Percentiles rank a stretch among this genome's conserved stretches.
phyloP scores from a whole-genome alignment of 2,329 filamentous ascomycete genomes.

The Metarhizium humberi region DNA sequence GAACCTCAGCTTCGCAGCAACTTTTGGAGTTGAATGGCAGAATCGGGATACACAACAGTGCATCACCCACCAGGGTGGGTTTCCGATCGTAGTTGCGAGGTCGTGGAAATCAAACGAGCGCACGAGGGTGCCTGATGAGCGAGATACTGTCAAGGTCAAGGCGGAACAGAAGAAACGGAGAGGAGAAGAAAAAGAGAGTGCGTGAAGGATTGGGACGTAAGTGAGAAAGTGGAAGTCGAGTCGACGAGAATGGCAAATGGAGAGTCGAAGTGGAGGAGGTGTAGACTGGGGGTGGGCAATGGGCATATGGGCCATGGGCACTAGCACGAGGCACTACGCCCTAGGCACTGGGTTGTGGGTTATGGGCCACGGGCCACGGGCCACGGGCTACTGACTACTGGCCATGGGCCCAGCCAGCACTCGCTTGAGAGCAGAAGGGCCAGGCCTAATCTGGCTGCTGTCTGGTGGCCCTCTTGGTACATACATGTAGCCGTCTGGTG shows the following conservation, averaged over 20 bases:
- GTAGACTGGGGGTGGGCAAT: too few relatives aligned
- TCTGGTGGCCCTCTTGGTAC: too few relatives aligned
- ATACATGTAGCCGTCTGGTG: too few relatives aligned
- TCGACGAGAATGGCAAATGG: background rate
- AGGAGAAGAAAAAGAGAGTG: background rate
- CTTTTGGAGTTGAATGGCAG: background rate
- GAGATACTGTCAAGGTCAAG: background rate
- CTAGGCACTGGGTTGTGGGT: too few relatives aligned
- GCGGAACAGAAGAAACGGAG: background rate
- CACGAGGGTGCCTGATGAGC: background rate
- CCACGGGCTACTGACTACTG: too few relatives aligned
- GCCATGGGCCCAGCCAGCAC: too few relatives aligned
- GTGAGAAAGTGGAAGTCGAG: background rate
- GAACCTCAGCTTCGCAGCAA: background rate
- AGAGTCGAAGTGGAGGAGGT: background rate
- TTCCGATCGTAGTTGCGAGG: background rate
- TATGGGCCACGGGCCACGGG: too few relatives aligned
- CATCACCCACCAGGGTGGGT: background rate
- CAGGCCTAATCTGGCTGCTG: too few relatives aligned
- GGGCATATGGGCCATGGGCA: too few relatives aligned
- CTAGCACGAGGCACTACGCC: too few relatives aligned
- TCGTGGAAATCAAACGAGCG: background rate
- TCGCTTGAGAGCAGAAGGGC: too few relatives aligned
- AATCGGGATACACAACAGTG: background rate
- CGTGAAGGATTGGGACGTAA: background rate